Evolutionary conservation across 768 basidiomycete species (phyloP), one percentile per base, ranked within the genome.

Genomic region (Kwoniella sp.): DNA sequence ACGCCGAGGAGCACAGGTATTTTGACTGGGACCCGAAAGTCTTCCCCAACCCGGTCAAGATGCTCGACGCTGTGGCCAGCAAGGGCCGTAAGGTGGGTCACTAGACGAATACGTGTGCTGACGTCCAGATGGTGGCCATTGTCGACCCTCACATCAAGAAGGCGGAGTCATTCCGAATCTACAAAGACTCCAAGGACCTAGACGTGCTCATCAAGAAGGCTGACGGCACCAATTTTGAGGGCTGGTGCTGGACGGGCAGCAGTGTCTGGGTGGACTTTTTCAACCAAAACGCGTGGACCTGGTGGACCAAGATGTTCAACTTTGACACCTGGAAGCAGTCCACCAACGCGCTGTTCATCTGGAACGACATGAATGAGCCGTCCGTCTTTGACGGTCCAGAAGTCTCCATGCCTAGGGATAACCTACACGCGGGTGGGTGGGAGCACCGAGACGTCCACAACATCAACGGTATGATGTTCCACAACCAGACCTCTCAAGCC

Each of bases 361-460:
- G 95, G 95, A 98, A 98, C 70, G 95, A 99, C 69, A 99, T 99
- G 95, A 96, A 96, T 62, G 95, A 98, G 89, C 95, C 95, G 1
- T 86, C 92, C 10, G 84, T 99, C n/a, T 99, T 99, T 79, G 93
- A 96, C 61, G 95, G 93, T 0, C 95, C 95, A 5, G 95, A 99
- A 71, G 96, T 99, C 64, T 83, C 83, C 28, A 82, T 86, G 80
- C 83, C 81, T 3, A 81, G 82, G 60, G 85, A 87, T 53, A 81
- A 80, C 40, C 79, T 95, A 36, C 92, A 98, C 67, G 77, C 89
- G 63, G 89, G 87, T 26, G 90, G 89, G 22, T 99, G 95, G 95
- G 95, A 99, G 69, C 91, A 99, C 67, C 84, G 95, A 41, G 95
- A 98, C 67, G 76, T 99, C 1, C 95, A 99, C 74, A 98, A 99